phyloP scores from a whole-genome alignment of 495 filamentous ascomycete genomes.

The Aspergillus bertholletiae region DNA sequence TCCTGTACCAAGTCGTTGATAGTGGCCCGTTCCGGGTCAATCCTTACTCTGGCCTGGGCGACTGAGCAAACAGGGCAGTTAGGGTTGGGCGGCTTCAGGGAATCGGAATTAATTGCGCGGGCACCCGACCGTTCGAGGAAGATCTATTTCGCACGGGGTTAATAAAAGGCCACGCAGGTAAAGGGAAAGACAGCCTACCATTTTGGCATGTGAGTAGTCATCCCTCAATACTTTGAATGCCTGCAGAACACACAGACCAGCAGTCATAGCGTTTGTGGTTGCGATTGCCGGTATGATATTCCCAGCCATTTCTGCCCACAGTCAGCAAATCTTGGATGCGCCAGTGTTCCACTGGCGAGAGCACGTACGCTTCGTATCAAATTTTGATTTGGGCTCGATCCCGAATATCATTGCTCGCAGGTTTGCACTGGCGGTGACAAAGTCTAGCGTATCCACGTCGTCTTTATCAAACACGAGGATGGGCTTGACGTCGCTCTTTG shows the following conservation, averaged over 20 bases:
- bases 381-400: conserved; percentile 85
- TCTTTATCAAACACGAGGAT: conserved; percentile 94
- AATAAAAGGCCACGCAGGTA: background rate
- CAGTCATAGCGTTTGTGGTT: conserved; percentile 96
- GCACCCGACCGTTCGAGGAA: conserved; percentile 75
- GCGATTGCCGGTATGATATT: conserved; percentile 99
- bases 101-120: conserved; percentile 70
- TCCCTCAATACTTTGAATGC: conserved; percentile 84
- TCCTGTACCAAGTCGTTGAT: conserved; percentile 77
- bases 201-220: conserved; percentile 62
- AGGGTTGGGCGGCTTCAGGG: conserved; percentile 71
- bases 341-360: background rate
- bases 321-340: conserved; percentile 1
- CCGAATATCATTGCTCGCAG: conserved; percentile 80
- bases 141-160: conserved; percentile 41
- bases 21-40: conserved; percentile 73
- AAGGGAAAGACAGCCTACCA: conserved; percentile 27
- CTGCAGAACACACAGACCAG: conserved; percentile 88
- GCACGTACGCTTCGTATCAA: conserved; percentile 80
- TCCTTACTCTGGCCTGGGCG: conserved; percentile 58
- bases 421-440: conserved; percentile 88
- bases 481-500: conserved; percentile 49
- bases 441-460: conserved; percentile 91
- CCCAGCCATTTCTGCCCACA: conserved; percentile 77
- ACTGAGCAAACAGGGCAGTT: conserved; percentile 80